A percentile compares a stretch with the other conserved stretches of the same genome.
These are phyloP conservation scores for Domatiomyces catenatus DNA, from an alignment of 2,329 filamentous ascomycete species.

Conservation along the genomic window DNA sequence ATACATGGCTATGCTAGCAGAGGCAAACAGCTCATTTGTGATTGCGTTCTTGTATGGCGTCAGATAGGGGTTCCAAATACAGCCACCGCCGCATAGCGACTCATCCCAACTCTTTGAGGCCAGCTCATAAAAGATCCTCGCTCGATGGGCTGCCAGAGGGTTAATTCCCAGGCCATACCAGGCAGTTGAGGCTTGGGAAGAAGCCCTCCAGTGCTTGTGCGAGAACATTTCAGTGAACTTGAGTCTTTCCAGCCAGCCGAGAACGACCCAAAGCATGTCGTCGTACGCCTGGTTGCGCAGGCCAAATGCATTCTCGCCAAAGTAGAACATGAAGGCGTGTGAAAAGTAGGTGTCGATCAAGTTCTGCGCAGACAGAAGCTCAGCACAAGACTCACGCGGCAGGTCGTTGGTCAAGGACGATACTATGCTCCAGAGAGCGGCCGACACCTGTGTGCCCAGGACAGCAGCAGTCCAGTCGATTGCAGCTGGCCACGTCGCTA, in stretches of 20 bases:
- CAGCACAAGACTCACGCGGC: slow-evolving; percentile 18
- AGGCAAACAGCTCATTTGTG: slow-evolving; percentile 79
- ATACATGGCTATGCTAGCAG: slow-evolving; percentile 79
- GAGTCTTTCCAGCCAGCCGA: slow-evolving; percentile 75
- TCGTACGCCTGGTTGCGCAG: slow-evolving; percentile 72
- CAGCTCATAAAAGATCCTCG: slow-evolving; percentile 72
- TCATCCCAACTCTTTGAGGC: slow-evolving; percentile 69
- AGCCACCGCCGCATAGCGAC: slow-evolving; percentile 66
- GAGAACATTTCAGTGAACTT: slow-evolving; percentile 62
- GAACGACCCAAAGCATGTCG: slow-evolving; percentile 88
- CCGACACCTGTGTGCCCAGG: slow-evolving; percentile 62
- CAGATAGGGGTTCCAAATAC: slow-evolving; percentile 75
- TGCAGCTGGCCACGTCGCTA: slow-evolving; percentile 66
- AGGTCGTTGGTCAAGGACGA: slow-evolving; percentile 31
- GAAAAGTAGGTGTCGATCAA: slow-evolving; percentile 70
- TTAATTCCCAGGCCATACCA: slow-evolving; percentile 71
- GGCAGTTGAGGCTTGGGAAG: slow-evolving; percentile 8
- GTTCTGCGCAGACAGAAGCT: slow-evolving; percentile 48
- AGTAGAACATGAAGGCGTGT: slow-evolving; percentile 64
- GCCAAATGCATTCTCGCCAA: slow-evolving; percentile 64
- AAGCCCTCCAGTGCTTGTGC: slow-evolving; percentile 39
- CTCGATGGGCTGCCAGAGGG: slow-evolving; percentile 64
- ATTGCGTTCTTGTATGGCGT: slow-evolving; percentile 90
- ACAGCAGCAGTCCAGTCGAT: slow-evolving; percentile 95
- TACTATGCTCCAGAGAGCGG: slow-evolving; percentile 56